phyloP scores from a whole-genome alignment of 306 rosid genomes.

The Vigna nakashimae region DNA sequence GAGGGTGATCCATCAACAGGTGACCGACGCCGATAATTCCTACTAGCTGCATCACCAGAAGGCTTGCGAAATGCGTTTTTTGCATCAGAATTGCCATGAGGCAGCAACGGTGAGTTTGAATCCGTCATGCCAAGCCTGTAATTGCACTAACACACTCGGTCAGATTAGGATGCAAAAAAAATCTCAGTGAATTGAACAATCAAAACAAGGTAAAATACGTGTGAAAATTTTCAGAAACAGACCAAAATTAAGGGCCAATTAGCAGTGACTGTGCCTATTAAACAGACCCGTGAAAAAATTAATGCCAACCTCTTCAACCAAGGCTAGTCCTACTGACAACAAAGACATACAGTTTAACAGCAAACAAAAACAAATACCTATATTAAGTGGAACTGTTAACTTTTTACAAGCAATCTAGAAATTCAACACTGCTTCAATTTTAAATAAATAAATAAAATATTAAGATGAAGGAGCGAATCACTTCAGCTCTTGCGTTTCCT shows the following conservation, averaged over 20 bases:
- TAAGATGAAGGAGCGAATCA: background rate
- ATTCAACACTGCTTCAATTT: background rate
- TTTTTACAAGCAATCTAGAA: background rate
- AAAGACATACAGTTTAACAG: background rate
- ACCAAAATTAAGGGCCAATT: background rate
- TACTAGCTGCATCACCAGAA: slow-evolving; percentile 62
- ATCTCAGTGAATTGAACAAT: slow-evolving; percentile 21
- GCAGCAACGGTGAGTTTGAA: slow-evolving; percentile 44
- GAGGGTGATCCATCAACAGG: slow-evolving; percentile 70
- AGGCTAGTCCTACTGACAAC: background rate
- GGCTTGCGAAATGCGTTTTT: slow-evolving; percentile 78
- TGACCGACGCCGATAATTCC: slow-evolving; percentile 85
- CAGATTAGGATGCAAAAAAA: slow-evolving; percentile 30
- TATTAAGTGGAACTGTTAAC: background rate
- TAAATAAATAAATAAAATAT: background rate
- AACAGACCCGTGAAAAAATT: background rate
- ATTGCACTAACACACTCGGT: slow-evolving; percentile 29
- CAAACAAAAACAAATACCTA: background rate
- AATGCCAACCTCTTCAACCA: slow-evolving; percentile 23
- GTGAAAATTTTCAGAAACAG: slow-evolving; percentile 4
- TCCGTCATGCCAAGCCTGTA: slow-evolving; percentile 63
- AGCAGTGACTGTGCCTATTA: background rate
- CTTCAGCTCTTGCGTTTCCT: background rate
- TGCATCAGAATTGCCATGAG: slow-evolving; percentile 50
- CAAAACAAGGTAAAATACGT: background rate